Evolutionary conservation across 768 basidiomycete species (phyloP).

Genomic region (Boletus subparvulus): DNA sequence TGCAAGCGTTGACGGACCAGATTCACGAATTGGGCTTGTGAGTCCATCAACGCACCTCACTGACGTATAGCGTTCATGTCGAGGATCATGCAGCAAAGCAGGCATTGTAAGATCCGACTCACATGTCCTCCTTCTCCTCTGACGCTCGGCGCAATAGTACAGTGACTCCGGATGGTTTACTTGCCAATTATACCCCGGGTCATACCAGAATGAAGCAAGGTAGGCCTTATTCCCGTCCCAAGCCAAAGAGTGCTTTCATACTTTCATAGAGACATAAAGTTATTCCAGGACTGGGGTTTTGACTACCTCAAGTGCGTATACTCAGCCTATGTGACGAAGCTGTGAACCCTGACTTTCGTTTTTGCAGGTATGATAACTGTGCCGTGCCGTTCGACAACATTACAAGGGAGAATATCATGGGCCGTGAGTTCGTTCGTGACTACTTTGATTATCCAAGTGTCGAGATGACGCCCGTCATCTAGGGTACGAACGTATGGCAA

Average conservation of each 20-base stretch:
- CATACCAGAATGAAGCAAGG: slow-evolving; percentile 61
- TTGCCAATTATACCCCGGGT: slow-evolving; percentile 63
- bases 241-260: not conserved
- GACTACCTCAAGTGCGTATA: slow-evolving; percentile 57
- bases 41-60: slow-evolving; percentile 19
- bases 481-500: slow-evolving; percentile 63
- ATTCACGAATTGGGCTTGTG: slow-evolving; percentile 60
- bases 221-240: slow-evolving; percentile 13
- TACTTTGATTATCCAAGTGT: not conserved
- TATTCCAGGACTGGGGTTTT: slow-evolving; percentile 67
- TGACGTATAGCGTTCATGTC: not conserved
- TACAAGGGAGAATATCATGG: slow-evolving; percentile 54
- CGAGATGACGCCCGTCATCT: not conserved
- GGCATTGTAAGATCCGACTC: slow-evolving; percentile 51
- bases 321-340: not conserved
- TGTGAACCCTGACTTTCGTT: not conserved
- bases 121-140: not conserved
- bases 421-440: slow-evolving; percentile 38
- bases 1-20: slow-evolving; percentile 53
- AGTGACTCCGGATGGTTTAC: slow-evolving; percentile 71
- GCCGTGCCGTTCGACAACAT: slow-evolving; percentile 58
- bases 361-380: slow-evolving; percentile 58
- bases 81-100: slow-evolving; percentile 43
- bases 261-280: slow-evolving; percentile 47
- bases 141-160: slow-evolving; percentile 41